These are phyloP conservation scores for Metschnikowia noctiluminum DNA, from an alignment of 805 yeast genomes.

Conservation along the genomic window DNA sequence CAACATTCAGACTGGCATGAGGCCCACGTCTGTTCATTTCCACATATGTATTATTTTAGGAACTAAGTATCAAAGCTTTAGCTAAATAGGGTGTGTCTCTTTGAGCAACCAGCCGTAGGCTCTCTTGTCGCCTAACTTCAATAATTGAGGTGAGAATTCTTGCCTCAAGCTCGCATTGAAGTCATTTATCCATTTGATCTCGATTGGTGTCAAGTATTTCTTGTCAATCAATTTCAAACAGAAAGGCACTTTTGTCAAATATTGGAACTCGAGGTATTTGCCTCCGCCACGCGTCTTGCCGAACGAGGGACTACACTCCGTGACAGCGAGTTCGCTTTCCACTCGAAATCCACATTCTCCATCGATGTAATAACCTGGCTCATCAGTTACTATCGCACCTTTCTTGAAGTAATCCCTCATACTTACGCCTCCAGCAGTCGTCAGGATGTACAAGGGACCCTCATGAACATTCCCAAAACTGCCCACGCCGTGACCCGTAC, in stretches of 20 bases:
- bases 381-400: conserved; percentile 84
- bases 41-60: not conserved
- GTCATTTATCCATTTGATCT: conserved; percentile 38
- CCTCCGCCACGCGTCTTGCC: conserved; percentile 30
- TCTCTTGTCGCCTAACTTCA: conserved; percentile 51
- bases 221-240: conserved; percentile 34
- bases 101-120: conserved; percentile 69
- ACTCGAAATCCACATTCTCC: conserved; percentile 88
- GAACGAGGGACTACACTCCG: conserved; percentile 39
- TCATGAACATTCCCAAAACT: conserved; percentile 89
- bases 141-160: conserved; percentile 36
- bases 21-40: not conserved
- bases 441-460: conserved; percentile 83
- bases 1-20: conserved; percentile 13
- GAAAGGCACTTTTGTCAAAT: conserved; percentile 42
- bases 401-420: conserved; percentile 36
- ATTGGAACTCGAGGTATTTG: conserved; percentile 35
- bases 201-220: conserved; percentile 26
- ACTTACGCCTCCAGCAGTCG: conserved; percentile 49
- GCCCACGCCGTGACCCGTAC: conserved; percentile 98
- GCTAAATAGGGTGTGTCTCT: conserved; percentile 49
- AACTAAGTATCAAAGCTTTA: not conserved
- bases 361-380: conserved; percentile 91
- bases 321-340: conserved; percentile 74
- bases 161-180: conserved; percentile 32